These are phyloP conservation scores for Epicoccum sorghinum DNA, from an alignment of 2,329 filamentous ascomycete species.

Conservation along the genomic window DNA sequence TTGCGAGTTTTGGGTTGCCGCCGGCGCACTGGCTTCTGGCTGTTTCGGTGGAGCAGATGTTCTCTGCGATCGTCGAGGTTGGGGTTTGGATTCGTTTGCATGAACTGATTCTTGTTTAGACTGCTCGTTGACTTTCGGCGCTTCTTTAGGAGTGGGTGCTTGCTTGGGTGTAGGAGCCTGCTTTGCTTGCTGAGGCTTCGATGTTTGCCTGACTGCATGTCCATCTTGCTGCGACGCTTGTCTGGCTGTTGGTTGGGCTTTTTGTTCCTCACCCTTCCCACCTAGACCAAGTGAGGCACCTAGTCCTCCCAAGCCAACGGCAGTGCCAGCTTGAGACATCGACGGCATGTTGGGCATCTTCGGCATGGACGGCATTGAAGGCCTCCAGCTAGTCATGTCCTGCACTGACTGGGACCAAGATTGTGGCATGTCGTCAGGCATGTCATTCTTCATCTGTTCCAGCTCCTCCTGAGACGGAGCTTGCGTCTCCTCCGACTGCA, in stretches of 20 bases:
- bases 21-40: background rate
- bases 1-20: background rate
- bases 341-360: slow-evolving; percentile 35
- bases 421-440: slow-evolving; percentile 40
- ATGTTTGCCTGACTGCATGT: slow-evolving; percentile 1
- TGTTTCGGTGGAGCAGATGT: slow-evolving; percentile 6
- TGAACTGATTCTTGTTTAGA: slow-evolving; percentile 12
- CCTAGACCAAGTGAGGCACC: slow-evolving; percentile 35
- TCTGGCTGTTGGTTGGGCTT: slow-evolving; percentile 8
- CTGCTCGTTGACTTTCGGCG: slow-evolving; percentile 15
- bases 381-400: slow-evolving; percentile 44
- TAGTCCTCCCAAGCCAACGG: slow-evolving; percentile 33
- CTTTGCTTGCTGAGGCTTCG: background rate
- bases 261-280: slow-evolving; percentile 16
- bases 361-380: slow-evolving; percentile 34
- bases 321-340: slow-evolving; percentile 19
- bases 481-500: slow-evolving; percentile 43
- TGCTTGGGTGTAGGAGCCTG: slow-evolving; percentile 12
- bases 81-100: background rate
- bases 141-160: slow-evolving; percentile 22
- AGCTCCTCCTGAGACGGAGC: slow-evolving; percentile 41
- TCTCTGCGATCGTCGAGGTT: slow-evolving; percentile 11
- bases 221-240: slow-evolving; percentile 22
- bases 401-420: slow-evolving; percentile 40
- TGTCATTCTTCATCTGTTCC: slow-evolving; percentile 43